Base-by-base conservation (phyloP, 257 asterid species). In the Gentiana macrophylla region DNA sequence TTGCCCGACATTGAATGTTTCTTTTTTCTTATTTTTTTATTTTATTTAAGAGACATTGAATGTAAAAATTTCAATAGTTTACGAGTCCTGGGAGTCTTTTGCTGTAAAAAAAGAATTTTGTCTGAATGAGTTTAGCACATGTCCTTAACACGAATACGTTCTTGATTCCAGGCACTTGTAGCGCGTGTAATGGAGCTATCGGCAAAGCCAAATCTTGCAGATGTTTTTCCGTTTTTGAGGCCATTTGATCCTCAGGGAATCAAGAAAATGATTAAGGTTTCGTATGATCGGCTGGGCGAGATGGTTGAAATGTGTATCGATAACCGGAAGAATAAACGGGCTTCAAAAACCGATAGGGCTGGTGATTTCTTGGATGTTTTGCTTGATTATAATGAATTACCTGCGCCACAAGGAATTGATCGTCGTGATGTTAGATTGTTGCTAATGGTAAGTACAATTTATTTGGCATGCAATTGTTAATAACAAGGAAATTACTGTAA, bases 351-450 rank as follows among this genome's bases (percentile, higher is more conserved):
- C 32, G 64, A 60, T 63, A 67, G 35, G 45, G 68, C 58, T 37
- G 75, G 71, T 50, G 95, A 86, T 69, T 86, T 79, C 52, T 69
- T 86, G 71, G 94, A 86, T 47, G 92, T 84, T 54, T 70, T 86
- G 37, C 57, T 86, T 77, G 76, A 64, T 12, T 81, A 79, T 51
- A 66, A 65, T 0, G 87, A 80, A 41, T 10, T 1, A 41, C 46
- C 6, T 3, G 46, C 9, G 2, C 46, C 46, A 5, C 46, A 41
- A 41, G 46, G 9, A 41, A 7, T 41, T 41, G 46, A 41, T 41
- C 46, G 46, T 41, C 2, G 46, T 1, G 46, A 41, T 41, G 5
- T 41, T 10, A 41, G 46, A 41, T 10, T 41, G 8, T 5, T 41
- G 46, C 46, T 41, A 41, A 41, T 41, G 46, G 46, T 41, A 41